Percentiles rank a stretch among this genome's conserved stretches.
Conservation (phyloP, 768 basidiomycete genomes). For the Boletus insuetus region DNA sequence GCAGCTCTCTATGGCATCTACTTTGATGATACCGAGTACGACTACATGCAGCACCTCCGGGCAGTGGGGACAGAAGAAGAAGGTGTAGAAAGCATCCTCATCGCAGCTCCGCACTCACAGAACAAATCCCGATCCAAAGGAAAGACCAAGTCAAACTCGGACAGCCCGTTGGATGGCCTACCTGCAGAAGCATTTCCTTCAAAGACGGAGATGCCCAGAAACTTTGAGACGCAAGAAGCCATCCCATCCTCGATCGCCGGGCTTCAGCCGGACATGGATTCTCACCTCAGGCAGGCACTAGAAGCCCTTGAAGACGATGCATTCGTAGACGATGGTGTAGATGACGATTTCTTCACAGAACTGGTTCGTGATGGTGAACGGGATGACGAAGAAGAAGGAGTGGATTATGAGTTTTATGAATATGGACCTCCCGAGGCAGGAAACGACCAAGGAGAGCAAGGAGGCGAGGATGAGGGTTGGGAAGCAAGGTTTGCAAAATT, state of each 20-base stretch:
- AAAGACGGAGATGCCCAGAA: constrained; percentile 65
- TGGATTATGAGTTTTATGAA: constrained; percentile 68
- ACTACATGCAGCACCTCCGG: constrained; percentile 97
- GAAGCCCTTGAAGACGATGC: constrained; percentile 96
- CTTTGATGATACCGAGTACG: constrained; percentile 94
- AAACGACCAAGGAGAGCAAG: constrained; percentile 24
- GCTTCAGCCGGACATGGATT: constrained; percentile 95
- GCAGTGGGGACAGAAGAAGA: constrained; percentile 73
- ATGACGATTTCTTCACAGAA: constrained; percentile 75
- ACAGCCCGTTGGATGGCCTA: constrained; percentile 47
- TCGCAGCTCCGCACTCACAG: constrained; percentile 65
- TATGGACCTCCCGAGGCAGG: constrained; percentile 28
- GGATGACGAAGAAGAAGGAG: constrained; percentile 57
- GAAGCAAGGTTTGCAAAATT: constrained; percentile 79
- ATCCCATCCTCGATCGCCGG: constrained; percentile 83
- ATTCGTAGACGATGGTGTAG: constrained; percentile 76
- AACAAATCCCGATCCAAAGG: constrained; percentile 27
- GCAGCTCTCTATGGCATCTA: constrained; percentile 88
- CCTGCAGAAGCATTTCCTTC: constrained; percentile 76
- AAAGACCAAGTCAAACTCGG: constrained; percentile 39
- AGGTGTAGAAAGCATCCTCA: constrained; percentile 74
- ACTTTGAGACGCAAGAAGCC: constrained; percentile 72
- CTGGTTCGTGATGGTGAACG: constrained; percentile 73
- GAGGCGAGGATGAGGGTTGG: constrained; percentile 50
- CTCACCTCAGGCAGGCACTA: constrained; percentile 86